phyloP scores from a whole-genome alignment of 305 asterid genomes.

The Fraxinus velutina region DNA sequence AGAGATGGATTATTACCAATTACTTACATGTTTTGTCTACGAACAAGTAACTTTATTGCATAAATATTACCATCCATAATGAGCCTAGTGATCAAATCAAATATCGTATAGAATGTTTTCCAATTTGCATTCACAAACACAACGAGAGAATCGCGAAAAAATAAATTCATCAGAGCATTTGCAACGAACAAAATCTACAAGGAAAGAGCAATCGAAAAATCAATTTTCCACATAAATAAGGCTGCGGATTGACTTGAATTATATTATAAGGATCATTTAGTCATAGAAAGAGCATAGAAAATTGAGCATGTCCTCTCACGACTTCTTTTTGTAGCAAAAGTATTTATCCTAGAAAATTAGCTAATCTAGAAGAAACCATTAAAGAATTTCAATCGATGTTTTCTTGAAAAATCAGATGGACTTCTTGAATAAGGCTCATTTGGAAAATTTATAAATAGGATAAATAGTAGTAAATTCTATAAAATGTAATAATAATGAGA shows the following conservation, averaged over 20 bases:
- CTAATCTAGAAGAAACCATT: neutral
- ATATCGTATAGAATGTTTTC: neutral
- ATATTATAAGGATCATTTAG: neutral
- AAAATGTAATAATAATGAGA: neutral
- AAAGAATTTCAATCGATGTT: neutral
- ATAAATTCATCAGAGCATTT: too few relatives aligned
- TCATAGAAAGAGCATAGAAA: neutral
- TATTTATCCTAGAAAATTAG: too few relatives aligned
- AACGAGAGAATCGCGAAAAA: too few relatives aligned
- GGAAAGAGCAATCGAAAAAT: neutral
- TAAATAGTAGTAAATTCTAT: too few relatives aligned
- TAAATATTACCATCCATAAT: neutral
- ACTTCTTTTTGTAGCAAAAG: neutral
- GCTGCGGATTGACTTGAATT: too few relatives aligned
- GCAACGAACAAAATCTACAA: too few relatives aligned
- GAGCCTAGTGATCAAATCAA: neutral
- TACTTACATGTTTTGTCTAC: neutral
- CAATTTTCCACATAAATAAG: neutral
- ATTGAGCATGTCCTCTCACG: neutral
- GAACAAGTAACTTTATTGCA: neutral
- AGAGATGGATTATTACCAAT: neutral
- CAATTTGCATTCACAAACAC: too few relatives aligned
- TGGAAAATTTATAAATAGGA: neutral
- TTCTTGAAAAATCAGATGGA: neutral
- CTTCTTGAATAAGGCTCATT: neutral